A percentile compares a stretch with the other conserved stretches of the same genome.
These are phyloP conservation scores for Aspergillus cejpii DNA, from an alignment of 2,329 filamentous ascomycete species.

Conservation along the genomic window DNA sequence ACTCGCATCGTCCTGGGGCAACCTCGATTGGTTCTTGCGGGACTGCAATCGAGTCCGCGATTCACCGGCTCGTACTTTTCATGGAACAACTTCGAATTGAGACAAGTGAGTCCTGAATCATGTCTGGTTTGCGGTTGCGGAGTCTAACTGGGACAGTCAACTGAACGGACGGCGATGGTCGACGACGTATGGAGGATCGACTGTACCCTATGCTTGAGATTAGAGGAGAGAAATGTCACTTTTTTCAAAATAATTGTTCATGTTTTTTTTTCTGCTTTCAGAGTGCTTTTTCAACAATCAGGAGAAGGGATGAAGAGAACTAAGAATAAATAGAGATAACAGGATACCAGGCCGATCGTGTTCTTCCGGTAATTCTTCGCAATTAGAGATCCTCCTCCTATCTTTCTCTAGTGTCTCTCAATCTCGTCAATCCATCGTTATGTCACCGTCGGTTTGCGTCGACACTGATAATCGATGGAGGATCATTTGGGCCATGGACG, in stretches of 20 bases:
- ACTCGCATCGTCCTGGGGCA: conserved; percentile 8
- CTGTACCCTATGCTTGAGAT: neutral
- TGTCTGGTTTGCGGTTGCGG: neutral
- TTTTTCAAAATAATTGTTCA: neutral
- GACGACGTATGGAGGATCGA: neutral
- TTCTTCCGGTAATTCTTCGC: too few species aligned
- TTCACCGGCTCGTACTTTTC: conserved; percentile 18
- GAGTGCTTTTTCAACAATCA: neutral
- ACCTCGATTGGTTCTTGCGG: conserved; percentile 15
- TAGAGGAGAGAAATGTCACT: neutral
- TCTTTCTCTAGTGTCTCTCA: too few species aligned
- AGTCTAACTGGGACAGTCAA: neutral
- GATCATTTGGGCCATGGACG: conserved; percentile 18
- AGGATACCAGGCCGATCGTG: conserved; percentile 14
- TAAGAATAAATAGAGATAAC: neutral
- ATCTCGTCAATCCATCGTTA: neutral
- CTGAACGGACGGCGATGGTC: neutral
- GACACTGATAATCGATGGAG: conserved; percentile 17
- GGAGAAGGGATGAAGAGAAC: neutral
- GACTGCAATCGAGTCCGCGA: conserved; percentile 18
- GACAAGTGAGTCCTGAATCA: conserved; percentile 5
- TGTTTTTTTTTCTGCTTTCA: neutral
- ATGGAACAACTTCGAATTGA: conserved; percentile 22
- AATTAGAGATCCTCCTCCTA: too few species aligned
- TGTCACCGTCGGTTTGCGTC: conserved; percentile 22